A percentile compares a stretch with the other conserved stretches of the same genome.
phyloP scores from a whole-genome alignment of 2,329 filamentous ascomycete genomes.

The Cylindrodendrum hubeiense region DNA sequence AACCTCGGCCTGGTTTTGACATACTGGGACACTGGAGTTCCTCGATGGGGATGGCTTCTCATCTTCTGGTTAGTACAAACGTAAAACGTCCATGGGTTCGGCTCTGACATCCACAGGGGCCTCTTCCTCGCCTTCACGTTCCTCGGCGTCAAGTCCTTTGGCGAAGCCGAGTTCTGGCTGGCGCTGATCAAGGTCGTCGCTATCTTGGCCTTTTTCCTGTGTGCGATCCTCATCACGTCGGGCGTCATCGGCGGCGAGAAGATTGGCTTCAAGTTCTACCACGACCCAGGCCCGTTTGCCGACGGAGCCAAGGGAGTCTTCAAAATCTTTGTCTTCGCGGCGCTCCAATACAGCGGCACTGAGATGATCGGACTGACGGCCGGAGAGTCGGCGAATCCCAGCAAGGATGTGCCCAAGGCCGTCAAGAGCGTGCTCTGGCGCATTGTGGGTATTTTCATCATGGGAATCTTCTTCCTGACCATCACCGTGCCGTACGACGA shows the following conservation, averaged over 20 bases:
- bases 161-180: conserved; percentile 26
- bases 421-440: conserved; percentile 41
- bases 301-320: conserved; percentile 10
- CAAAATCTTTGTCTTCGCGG: conserved; percentile 16
- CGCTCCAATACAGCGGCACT: conserved; percentile 12
- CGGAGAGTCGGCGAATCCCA: conserved; percentile 55
- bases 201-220: conserved; percentile 24
- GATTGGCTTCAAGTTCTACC: conserved; percentile 32
- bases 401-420: conserved; percentile 52
- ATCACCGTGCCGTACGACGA: conserved; percentile 67
- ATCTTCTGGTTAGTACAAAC: conserved; percentile 6
- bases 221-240: conserved; percentile 32
- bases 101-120: background rate
- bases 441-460: conserved; percentile 57
- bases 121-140: conserved; percentile 16
- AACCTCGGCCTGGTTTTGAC: conserved; percentile 17
- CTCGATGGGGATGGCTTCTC: conserved; percentile 15
- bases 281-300: conserved; percentile 7
- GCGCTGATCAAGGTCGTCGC: conserved; percentile 22
- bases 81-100: fast-evolving
- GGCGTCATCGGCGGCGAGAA: conserved; percentile 38
- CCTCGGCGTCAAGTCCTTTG: conserved; percentile 15
- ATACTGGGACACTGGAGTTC: conserved; percentile 9
- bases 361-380: conserved; percentile 37
- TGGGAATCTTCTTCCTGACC: conserved; percentile 63